Conservation (phyloP, 257 asterid species). For the Nicotiana undulata region DNA sequence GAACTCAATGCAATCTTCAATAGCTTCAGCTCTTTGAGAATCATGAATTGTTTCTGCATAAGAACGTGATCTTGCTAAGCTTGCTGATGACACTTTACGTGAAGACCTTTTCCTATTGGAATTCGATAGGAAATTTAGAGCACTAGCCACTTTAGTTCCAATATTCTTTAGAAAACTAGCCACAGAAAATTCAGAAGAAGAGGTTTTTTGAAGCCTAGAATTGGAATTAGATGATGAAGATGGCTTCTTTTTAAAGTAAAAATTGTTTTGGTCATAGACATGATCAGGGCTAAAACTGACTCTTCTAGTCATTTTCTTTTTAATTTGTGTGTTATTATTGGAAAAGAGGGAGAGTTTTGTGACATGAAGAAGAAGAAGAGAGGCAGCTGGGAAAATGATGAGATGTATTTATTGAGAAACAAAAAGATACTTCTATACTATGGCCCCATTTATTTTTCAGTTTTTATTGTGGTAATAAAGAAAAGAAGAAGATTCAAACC, state of each 20-base stretch:
- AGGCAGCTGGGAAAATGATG: slow-evolving; percentile 8
- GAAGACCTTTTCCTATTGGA: slow-evolving; percentile 32
- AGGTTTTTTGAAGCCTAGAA: slow-evolving; percentile 28
- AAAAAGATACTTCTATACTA: neutral
- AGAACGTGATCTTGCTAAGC: slow-evolving; percentile 60
- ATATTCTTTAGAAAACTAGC: slow-evolving; percentile 40
- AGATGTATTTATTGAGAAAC: slow-evolving; percentile 31
- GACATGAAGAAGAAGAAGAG: neutral
- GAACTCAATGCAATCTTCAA: slow-evolving; percentile 89
- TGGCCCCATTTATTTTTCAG: neutral
- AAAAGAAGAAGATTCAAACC: neutral
- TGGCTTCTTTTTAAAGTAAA: slow-evolving; percentile 24
- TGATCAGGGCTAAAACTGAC: slow-evolving; percentile 42
- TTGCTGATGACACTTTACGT: slow-evolving; percentile 52
- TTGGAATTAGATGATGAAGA: slow-evolving; percentile 20
- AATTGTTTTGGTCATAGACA: slow-evolving; percentile 5
- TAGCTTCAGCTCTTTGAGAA: slow-evolving; percentile 83
- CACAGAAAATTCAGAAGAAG: slow-evolving; percentile 23
- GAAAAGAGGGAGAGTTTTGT: neutral
- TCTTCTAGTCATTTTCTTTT: slow-evolving; percentile 21
- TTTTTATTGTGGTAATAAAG: neutral
- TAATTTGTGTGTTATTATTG: neutral
- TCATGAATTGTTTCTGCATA: slow-evolving; percentile 57
- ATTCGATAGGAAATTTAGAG: slow-evolving; percentile 28
- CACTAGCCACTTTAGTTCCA: slow-evolving; percentile 47